Percentiles rank a stretch among this genome's conserved stretches.
phyloP scores from a whole-genome alignment of 305 asterid genomes.

The Plantago coronopus region DNA sequence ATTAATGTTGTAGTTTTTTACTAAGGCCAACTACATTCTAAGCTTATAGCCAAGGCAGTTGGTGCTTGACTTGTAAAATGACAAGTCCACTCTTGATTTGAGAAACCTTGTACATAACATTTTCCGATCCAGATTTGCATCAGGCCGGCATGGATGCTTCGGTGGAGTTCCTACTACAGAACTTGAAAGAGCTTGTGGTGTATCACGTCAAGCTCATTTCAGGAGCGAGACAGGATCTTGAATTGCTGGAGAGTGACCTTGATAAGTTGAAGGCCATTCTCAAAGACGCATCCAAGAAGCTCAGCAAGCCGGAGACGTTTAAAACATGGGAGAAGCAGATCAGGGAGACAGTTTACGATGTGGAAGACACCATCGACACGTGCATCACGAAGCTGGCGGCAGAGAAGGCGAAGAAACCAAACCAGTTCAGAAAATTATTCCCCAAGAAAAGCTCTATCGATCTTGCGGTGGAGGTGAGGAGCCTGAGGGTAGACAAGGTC shows the following conservation, averaged over 20 bases:
- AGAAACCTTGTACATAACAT: too few relatives aligned
- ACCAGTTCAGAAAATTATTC: background rate
- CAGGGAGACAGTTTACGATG: background rate
- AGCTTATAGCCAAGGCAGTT: too few relatives aligned
- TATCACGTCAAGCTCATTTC: background rate
- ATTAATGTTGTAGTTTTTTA: too few relatives aligned
- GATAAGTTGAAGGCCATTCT: background rate
- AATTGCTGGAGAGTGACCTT: background rate
- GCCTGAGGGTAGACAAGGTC: background rate
- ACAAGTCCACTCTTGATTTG: too few relatives aligned
- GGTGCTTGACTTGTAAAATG: too few relatives aligned
- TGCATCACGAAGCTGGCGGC: background rate
- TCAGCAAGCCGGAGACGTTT: background rate
- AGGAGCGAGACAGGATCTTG: background rate
- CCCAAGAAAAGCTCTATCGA: background rate
- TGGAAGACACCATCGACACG: constrained; percentile 1
- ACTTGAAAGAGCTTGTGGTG: background rate
- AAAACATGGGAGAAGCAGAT: constrained; percentile 8
- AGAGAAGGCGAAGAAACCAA: background rate
- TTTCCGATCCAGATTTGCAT: too few relatives aligned
- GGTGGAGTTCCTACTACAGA: background rate
- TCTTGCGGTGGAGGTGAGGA: background rate
- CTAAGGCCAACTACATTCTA: too few relatives aligned
- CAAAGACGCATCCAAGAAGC: background rate
- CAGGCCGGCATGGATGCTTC: background rate